Conservation (phyloP, 768 basidiomycete species). For the Calvatia gigantea region DNA sequence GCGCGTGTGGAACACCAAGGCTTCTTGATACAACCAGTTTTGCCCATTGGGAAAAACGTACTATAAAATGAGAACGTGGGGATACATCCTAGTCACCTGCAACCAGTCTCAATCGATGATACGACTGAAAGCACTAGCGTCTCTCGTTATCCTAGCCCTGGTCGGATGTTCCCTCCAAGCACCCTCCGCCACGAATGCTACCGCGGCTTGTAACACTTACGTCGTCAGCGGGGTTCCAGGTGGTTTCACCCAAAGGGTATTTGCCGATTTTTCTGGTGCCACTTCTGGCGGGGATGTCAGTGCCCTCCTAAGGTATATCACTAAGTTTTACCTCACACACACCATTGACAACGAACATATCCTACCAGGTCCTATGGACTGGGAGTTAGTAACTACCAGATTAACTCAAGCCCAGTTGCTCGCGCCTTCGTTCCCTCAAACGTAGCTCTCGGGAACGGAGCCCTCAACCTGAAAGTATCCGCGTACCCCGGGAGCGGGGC, state of each 20-base stretch:
- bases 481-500: slow-evolving; percentile 26
- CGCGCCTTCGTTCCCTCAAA: slow-evolving; percentile 26
- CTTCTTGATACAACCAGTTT: neutral
- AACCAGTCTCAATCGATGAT: slow-evolving; percentile 1
- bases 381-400: slow-evolving; percentile 25
- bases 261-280: slow-evolving; percentile 25
- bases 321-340: neutral
- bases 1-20: neutral
- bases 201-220: slow-evolving; percentile 25
- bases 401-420: slow-evolving; percentile 16
- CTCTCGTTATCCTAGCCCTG: neutral
- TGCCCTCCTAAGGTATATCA: slow-evolving; percentile 22
- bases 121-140: neutral
- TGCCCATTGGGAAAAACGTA: neutral
- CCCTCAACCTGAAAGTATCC: slow-evolving; percentile 30
- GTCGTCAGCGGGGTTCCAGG: slow-evolving; percentile 23
- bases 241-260: slow-evolving; percentile 23
- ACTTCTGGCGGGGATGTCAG: slow-evolving; percentile 18
- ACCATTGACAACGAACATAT: neutral
- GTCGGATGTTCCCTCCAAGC: neutral
- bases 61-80: neutral
- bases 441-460: slow-evolving; percentile 27
- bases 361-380: slow-evolving; percentile 20
- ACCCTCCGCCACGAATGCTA: neutral
- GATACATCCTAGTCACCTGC: neutral